Conservation (phyloP, 73 alveolate genomes). For the Uronychia binucleata region DNA sequence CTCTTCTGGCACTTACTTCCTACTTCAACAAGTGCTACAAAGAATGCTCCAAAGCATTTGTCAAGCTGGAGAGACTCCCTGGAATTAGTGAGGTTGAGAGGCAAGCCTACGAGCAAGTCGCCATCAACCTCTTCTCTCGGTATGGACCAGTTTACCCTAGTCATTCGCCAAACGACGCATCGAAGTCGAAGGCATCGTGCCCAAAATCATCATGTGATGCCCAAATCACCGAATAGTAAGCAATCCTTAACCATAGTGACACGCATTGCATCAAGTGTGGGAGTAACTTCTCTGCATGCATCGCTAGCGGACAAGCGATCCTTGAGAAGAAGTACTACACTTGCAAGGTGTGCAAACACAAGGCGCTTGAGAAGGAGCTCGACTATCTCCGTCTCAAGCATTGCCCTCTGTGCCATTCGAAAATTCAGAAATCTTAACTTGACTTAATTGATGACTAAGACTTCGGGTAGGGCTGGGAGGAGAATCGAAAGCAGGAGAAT, state of each 20-base stretch:
- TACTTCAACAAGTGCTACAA: constrained; percentile 92
- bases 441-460: background rate
- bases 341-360: constrained; percentile 98
- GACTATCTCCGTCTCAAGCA: constrained; percentile 33
- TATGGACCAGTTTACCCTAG: constrained; percentile 2
- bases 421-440: background rate
- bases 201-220: constrained; percentile 94
- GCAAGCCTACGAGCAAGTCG: constrained; percentile 89
- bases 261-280: constrained; percentile 97
- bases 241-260: constrained; percentile 33
- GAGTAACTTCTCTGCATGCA: constrained; percentile 96
- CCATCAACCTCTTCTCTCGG: constrained; percentile 89
- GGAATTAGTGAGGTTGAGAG: constrained; percentile 85
- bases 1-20: constrained; percentile 93
- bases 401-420: background rate
- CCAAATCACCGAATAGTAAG: constrained; percentile 81
- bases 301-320: constrained; percentile 94
- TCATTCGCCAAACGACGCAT: constrained; percentile 89
- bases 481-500: too few species aligned
- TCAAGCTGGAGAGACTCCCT: constrained; percentile 92
- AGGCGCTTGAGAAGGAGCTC: constrained; percentile 94
- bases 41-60: constrained; percentile 98
- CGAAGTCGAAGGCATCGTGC: constrained; percentile 77
- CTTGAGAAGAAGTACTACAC: constrained; percentile 90
- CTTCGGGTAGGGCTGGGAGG: too few species aligned